phyloP scores from a whole-genome alignment of 208 protist species.

The Trypanosoma mega region DNA sequence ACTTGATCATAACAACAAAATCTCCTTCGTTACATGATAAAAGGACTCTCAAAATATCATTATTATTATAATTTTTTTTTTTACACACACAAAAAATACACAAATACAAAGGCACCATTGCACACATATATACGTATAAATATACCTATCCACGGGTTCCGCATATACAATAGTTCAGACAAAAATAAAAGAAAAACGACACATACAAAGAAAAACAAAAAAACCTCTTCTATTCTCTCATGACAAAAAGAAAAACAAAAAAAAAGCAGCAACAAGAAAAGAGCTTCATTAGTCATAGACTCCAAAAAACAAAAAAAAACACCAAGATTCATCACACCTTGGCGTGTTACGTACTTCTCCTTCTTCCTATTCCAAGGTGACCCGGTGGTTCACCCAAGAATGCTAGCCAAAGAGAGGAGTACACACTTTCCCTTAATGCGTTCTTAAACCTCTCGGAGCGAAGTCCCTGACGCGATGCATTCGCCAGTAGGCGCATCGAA shows the following conservation, averaged over 20 bases:
- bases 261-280: constrained; percentile 23
- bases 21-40: too few relatives aligned
- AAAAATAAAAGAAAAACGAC: not conserved
- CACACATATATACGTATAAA: too few relatives aligned
- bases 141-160: too few relatives aligned
- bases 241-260: constrained; percentile 4
- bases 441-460: constrained; percentile 37
- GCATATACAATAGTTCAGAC: too few relatives aligned
- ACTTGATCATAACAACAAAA: too few relatives aligned
- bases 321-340: too few relatives aligned
- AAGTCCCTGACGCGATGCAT: constrained; percentile 40
- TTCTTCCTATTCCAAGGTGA: constrained; percentile 2
- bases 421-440: constrained; percentile 26
- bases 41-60: too few relatives aligned
- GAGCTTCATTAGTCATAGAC: not conserved
- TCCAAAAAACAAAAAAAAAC: not conserved
- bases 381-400: constrained; percentile 50
- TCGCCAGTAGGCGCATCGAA: constrained; percentile 47
- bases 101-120: too few relatives aligned
- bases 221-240: not conserved
- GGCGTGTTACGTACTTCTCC: not conserved
- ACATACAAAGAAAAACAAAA: not conserved
- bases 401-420: constrained; percentile 41
- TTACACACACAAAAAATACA: too few relatives aligned
- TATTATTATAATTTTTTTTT: too few relatives aligned